phyloP scores from a whole-genome alignment of 2,329 filamentous ascomycete genomes.

The Neonectria magnoliae region DNA sequence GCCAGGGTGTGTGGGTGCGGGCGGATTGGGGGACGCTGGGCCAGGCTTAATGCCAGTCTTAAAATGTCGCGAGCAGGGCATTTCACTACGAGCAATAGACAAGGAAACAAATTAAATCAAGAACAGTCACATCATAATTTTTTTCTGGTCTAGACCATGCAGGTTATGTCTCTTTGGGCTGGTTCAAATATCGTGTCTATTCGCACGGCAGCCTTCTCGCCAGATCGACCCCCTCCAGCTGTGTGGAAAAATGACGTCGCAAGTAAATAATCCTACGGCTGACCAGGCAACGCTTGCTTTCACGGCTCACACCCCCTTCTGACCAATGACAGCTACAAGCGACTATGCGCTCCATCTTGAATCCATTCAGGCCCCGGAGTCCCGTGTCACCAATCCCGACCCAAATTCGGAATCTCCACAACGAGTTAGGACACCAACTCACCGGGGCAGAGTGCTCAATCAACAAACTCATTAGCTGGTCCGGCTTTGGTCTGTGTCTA shows the following conservation, averaged over 20 bases:
- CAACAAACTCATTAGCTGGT: not conserved
- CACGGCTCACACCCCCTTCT: not conserved
- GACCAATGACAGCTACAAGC: conserved; percentile 34
- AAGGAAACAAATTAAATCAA: not conserved
- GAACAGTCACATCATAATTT: not conserved
- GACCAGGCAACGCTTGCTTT: conserved; percentile 39
- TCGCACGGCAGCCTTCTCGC: not conserved
- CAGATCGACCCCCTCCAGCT: not conserved
- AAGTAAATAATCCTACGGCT: conserved; percentile 43
- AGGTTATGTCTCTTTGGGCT: not conserved
- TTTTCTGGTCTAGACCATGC: not conserved
- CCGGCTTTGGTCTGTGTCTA: not conserved
- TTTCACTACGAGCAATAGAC: not conserved
- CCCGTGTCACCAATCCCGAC: conserved; percentile 4
- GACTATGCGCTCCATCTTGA: conserved; percentile 22
- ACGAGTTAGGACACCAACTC: not conserved
- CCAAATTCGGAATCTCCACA: not conserved
- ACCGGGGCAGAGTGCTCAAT: too few relatives aligned
- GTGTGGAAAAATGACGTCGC: conserved; percentile 44
- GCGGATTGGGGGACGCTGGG: conserved; percentile 34
- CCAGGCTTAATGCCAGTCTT: conserved; percentile 13
- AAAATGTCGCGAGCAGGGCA: conserved; percentile 1
- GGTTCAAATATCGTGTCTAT: not conserved
- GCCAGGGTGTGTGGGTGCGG: conserved; percentile 43
- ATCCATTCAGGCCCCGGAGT: not conserved